Base-by-base conservation (phyloP, 139 green algal genomes). In the Volvox africanus region DNA sequence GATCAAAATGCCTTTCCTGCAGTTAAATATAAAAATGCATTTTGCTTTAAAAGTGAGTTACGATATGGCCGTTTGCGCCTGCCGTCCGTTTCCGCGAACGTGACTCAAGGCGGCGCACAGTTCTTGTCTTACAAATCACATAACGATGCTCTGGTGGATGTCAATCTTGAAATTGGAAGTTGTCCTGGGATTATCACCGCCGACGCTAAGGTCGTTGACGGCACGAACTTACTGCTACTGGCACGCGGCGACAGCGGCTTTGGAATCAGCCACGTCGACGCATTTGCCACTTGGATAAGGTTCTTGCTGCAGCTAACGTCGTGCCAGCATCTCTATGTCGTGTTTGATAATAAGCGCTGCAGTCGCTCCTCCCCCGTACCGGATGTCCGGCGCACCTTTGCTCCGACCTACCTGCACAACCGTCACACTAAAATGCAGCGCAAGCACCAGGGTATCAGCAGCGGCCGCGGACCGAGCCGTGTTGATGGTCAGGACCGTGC, bases 281-380 rank as follows among this genome's bases (percentile, higher is more conserved):
- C 76, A 22, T 91, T 85, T 65, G 35, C 6, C 21, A 26, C n/a
- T 0, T 91, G 61, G 87, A 76, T 86, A 26, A 19, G 2, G 11
- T 3, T 18, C 0, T 19, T 80, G 24, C 2, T 16, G 33, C 5
- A 1, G 13, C 24, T 83, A 9, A 83, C 86, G 0, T 21, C 61
- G 16, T 87, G 61, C 61, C 16, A 82, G 17, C 30, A 90, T 55
- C n/a, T 83, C 13, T 90, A 77, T n/a, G 87, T 91, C 2, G 87
- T 91, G 0, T 86, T 83, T 35, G 87, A 91, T 62, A 86, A 86
- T 77, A 91, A 91, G 55, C 71, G 86, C 1, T 44, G 86, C 26
- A 21, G 37, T 24, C 20, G 55, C 86, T 36, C 17, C 5, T 6
- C 24, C 18, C 61, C 12, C 6, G 50, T 83, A 20, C 12, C 33